Percentiles rank a stretch among this genome's conserved stretches.
These are phyloP conservation scores for Paxillus ammoniavirescens DNA, from an alignment of 768 basidiomycete genomes.

Conservation along the genomic window DNA sequence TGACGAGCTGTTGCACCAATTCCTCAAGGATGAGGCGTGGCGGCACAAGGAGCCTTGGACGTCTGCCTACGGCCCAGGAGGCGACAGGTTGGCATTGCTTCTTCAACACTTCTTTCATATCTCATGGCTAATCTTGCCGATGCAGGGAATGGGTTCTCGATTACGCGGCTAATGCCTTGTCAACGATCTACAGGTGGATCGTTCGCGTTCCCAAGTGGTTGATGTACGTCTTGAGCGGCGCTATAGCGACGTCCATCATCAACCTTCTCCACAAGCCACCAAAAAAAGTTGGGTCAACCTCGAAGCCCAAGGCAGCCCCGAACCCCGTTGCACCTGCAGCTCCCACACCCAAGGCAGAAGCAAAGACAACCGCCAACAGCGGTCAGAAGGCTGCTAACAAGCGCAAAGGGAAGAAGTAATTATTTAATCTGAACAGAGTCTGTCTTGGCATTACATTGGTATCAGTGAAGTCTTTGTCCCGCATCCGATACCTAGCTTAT, in stretches of 20 bases:
- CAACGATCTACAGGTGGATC: constrained; percentile 50
- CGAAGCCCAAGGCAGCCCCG: neutral
- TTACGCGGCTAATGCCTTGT: constrained; percentile 48
- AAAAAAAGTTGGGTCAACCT: constrained; percentile 1
- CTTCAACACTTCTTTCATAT: neutral
- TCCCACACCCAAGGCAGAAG: constrained; percentile 3
- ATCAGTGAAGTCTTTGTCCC: neutral
- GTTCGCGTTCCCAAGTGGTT: constrained; percentile 69
- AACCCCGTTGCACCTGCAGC: constrained; percentile 3
- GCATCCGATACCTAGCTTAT: neutral
- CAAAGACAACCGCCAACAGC: constrained; percentile 14
- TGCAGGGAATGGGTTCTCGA: constrained; percentile 68
- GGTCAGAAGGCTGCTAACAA: constrained; percentile 23
- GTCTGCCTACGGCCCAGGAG: constrained; percentile 70
- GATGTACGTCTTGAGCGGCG: constrained; percentile 64
- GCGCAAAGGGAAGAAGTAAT: constrained; percentile 28
- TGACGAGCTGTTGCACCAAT: constrained; percentile 59
- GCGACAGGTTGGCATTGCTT: constrained; percentile 51
- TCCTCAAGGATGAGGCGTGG: constrained; percentile 66
- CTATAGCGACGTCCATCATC: constrained; percentile 63
- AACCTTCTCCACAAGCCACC: constrained; percentile 54
- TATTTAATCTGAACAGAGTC: neutral
- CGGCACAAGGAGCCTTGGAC: constrained; percentile 65
- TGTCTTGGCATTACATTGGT: neutral
- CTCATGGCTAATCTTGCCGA: constrained; percentile 6